These are phyloP conservation scores for Forsythia suspensa DNA, from an alignment of 257 asterid species.

Conservation along the genomic window DNA sequence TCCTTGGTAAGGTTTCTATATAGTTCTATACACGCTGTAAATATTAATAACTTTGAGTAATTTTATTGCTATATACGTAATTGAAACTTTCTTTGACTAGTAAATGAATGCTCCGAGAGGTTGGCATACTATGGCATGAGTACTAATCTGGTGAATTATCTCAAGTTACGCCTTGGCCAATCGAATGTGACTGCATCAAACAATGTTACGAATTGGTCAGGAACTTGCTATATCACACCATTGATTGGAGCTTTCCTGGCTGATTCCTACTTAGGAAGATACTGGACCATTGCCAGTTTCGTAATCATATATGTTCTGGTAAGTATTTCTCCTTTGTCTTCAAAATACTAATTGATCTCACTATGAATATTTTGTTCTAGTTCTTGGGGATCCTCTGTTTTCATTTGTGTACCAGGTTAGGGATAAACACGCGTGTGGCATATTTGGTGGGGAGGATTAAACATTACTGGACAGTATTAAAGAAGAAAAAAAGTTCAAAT, in stretches of 20 bases:
- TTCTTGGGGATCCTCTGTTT: background rate
- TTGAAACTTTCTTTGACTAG: slow-evolving; percentile 26
- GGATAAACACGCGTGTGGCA: background rate
- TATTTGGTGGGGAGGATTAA: background rate
- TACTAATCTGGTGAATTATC: slow-evolving; percentile 76
- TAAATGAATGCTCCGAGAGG: slow-evolving; percentile 77
- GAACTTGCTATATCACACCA: slow-evolving; percentile 80
- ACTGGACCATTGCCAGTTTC: slow-evolving; percentile 67
- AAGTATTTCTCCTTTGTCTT: slow-evolving; percentile 12
- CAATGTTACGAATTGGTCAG: slow-evolving; percentile 70
- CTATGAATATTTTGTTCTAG: background rate
- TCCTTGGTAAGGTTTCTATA: slow-evolving; percentile 48
- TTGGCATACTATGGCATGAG: slow-evolving; percentile 91
- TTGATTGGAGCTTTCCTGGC: slow-evolving; percentile 78
- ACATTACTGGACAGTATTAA: background rate
- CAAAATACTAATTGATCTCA: background rate
- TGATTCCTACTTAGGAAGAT: slow-evolving; percentile 77
- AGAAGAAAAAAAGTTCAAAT: no score
- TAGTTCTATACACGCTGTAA: background rate
- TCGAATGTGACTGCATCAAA: slow-evolving; percentile 51
- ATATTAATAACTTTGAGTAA: background rate
- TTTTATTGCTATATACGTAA: background rate
- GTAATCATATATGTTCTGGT: slow-evolving; percentile 60
- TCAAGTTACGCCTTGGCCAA: slow-evolving; percentile 44
- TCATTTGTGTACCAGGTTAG: background rate